Evolutionary conservation across 495 filamentous ascomycete genomes (phyloP), one percentile per base, ranked within the genome.

Genomic region (Hyphodiscus hymeniophilus): DNA sequence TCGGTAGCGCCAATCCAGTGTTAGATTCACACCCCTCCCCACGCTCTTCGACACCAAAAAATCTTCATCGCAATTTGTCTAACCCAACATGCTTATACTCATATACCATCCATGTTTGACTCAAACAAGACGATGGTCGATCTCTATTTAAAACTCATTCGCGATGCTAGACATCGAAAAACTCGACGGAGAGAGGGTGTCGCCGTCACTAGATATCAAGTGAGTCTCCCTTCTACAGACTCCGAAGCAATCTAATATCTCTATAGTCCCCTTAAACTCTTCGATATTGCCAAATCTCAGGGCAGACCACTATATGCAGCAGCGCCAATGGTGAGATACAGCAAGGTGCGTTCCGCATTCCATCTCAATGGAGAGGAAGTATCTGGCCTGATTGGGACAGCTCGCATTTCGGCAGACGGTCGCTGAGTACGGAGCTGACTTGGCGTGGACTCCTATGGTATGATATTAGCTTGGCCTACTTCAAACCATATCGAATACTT

Each of bases 241-340:
- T 3, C 15, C 5, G n/a, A 40, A 7, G 10, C 33, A 36, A 5
- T 5, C 38, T 40, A 22, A 36, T 13, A 13, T 13, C 6, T 17
- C 16, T 20, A 5, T 18, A 82, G 78, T 55, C 78, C 78, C 15
- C 66, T 81, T 31, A 71, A 72, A 47, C 55, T 83, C 33, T 80
- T 84, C 54, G 69, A 76, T 50, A 57, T 65, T n/a, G 72, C 77
- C 16, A 72, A 68, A 54, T 62, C 63, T 20, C 60, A 77, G 52
- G 61, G 67, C 17, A 60, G 77, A 26, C 68, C 76, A 16, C 43
- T 82, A 8, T 75, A 75, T 58, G 67, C 79, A 26, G 74, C 70
- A 20, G 81, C 81, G 13, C 81, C 81, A n/a, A 85, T 85, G 81
- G 81, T 85, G 38, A 68, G 81, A 49, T 82, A 80, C 60, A 71